These are phyloP conservation scores for Oryza meyeriana DNA, from an alignment of 176 grass and related monocot species.

Conservation along the genomic window DNA sequence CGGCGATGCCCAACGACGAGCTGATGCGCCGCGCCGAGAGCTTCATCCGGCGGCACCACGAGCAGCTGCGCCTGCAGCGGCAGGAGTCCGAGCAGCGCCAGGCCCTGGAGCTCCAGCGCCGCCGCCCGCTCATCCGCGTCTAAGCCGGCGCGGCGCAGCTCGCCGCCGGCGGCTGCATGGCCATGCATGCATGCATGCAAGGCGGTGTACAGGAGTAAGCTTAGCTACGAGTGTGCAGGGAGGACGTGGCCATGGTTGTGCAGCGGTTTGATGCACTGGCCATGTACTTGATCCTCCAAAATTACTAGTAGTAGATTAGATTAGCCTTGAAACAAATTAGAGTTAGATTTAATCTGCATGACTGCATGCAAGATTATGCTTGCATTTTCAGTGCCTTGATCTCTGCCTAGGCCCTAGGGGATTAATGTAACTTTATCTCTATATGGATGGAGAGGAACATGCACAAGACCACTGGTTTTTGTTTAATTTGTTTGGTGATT, in stretches of 20 bases:
- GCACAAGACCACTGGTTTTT: not conserved
- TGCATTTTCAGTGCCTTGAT: not conserved
- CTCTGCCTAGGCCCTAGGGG: not conserved
- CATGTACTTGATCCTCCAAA: not conserved
- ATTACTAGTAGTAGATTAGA: not conserved
- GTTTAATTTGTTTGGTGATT: not conserved
- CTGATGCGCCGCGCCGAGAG: constrained; percentile 67
- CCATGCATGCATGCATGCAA: constrained; percentile 8
- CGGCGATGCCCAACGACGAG: constrained; percentile 43
- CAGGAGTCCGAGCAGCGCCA: constrained; percentile 71
- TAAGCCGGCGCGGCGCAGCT: not conserved
- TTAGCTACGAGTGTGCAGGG: not conserved
- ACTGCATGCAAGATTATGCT: not conserved
- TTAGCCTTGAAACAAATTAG: not conserved
- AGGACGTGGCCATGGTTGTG: constrained; percentile 17
- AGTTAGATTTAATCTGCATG: constrained; percentile 1
- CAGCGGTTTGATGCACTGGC: not conserved
- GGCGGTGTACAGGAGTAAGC: constrained; percentile 18
- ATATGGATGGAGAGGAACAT: constrained; percentile 14
- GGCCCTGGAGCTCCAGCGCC: constrained; percentile 34
- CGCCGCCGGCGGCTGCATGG: not conserved
- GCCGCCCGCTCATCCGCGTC: constrained; percentile 21
- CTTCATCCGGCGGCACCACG: constrained; percentile 70
- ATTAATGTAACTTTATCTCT: not conserved
- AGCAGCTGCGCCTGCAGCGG: constrained; percentile 71